These are phyloP conservation scores for Lolium multiflorum DNA, from an alignment of 176 grass and related monocot genomes.

Conservation along the genomic window DNA sequence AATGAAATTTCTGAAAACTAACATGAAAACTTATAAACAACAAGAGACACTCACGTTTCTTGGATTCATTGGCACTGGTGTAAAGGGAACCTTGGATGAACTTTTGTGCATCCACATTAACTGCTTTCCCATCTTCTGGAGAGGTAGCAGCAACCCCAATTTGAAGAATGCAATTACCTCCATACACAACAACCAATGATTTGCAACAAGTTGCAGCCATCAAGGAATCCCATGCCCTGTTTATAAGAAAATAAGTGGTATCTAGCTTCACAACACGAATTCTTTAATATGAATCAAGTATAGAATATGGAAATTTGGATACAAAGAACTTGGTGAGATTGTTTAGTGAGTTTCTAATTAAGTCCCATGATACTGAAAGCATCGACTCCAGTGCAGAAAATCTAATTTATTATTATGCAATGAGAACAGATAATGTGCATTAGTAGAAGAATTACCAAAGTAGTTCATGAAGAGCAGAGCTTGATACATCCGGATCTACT, in stretches of 20 bases:
- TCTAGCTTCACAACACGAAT: constrained; percentile 22
- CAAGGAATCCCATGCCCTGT: constrained; percentile 59
- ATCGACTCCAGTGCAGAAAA: too few relatives aligned
- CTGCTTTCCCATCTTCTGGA: constrained; percentile 48
- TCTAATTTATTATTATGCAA: too few relatives aligned
- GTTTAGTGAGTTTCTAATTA: background rate
- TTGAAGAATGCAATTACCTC: constrained; percentile 78
- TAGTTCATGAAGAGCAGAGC: constrained; percentile 61
- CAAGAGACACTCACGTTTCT: constrained; percentile 70
- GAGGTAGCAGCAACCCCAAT: constrained; percentile 69
- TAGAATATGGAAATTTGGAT: constrained; percentile 7
- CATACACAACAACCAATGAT: constrained; percentile 85
- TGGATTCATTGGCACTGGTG: constrained; percentile 67
- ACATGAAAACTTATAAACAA: background rate
- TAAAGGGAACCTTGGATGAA: constrained; percentile 77
- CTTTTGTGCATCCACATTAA: constrained; percentile 62
- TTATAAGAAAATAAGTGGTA: constrained; percentile 25
- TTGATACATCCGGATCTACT: constrained; percentile 50
- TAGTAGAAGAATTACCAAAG: constrained; percentile 57
- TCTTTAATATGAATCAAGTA: background rate
- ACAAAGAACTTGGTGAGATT: background rate
- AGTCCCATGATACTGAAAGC: too few relatives aligned
- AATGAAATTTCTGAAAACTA: constrained; percentile 31
- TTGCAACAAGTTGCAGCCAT: constrained; percentile 78
- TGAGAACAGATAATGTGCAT: background rate